A percentile compares a stretch with the other conserved stretches of the same genome.
These are phyloP conservation scores for Mortierella antarctica DNA, from an alignment of 192 early-diverging fungal species.

Conservation along the genomic window DNA sequence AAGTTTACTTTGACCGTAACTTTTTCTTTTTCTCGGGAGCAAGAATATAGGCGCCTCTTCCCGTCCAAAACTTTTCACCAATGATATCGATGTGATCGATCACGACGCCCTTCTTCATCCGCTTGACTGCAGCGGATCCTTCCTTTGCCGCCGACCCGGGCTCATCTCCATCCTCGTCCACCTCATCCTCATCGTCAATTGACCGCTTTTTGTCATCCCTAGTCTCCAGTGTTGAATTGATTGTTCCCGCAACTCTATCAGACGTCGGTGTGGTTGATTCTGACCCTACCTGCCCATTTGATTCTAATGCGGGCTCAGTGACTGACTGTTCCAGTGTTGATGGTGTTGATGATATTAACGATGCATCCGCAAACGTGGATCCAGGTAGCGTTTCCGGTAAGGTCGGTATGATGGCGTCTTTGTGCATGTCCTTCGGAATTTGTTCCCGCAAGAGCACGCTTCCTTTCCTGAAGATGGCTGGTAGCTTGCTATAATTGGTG, in stretches of 20 bases:
- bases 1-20: slow-evolving; percentile 14
- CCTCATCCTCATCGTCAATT: slow-evolving; percentile 16
- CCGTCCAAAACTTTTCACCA: slow-evolving; percentile 76
- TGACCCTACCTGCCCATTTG: not conserved
- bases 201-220: slow-evolving; percentile 6
- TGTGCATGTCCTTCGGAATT: slow-evolving; percentile 47
- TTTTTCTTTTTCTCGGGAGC: slow-evolving; percentile 49
- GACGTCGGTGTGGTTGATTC: not conserved
- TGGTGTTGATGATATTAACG: not conserved
- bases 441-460: slow-evolving; percentile 77
- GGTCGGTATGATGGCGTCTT: slow-evolving; percentile 39
- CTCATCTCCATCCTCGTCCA: slow-evolving; percentile 21
- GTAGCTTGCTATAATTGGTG: slow-evolving; percentile 91
- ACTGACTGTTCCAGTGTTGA: not conserved
- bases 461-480: slow-evolving; percentile 90
- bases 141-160: slow-evolving; percentile 20
- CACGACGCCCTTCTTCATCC: slow-evolving; percentile 66
- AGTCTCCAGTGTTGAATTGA: not conserved
- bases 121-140: slow-evolving; percentile 35
- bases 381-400: slow-evolving; percentile 45
- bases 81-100: slow-evolving; percentile 80
- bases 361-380: slow-evolving; percentile 20
- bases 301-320: not conserved
- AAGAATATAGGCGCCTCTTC: slow-evolving; percentile 52
- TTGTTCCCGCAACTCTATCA: too few species aligned